Base-by-base conservation (phyloP, 2,329 filamentous ascomycete genomes). In the Sporothrix variecibatus region DNA sequence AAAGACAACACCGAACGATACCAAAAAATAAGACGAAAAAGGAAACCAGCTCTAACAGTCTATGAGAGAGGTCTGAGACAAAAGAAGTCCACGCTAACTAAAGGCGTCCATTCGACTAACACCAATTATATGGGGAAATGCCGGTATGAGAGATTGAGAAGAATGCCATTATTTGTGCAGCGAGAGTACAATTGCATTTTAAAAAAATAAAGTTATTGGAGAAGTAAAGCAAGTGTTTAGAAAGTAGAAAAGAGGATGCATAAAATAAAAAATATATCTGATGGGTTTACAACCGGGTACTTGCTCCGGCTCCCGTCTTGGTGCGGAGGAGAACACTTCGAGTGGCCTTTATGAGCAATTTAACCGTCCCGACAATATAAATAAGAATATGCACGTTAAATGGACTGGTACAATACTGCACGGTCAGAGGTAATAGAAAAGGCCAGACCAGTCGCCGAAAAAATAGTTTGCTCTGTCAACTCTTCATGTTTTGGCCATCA, bases 321-420 rank as follows among this genome's bases (percentile, higher is more conserved):
- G 40, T 49, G 64, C 64, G 62, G 62, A 65, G 31, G 31, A 67
- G 62, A 38, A 38, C 26, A 34, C 6, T 20, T 9, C 26, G 15
- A 62, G n/a, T 7, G 51, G 51, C 28, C 26, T 17, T 8, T 17
- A 60, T 9, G 8, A 17, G 12, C 56, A n/a, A 67, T 67, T 49
- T 49, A 67, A 2, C 64, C 40, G 64, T 64, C n/a, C 64, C 43
- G 40, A 26, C 60, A 28, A 49, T 67, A 49, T 49, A 67, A 67
- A 67, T 31, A 34, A 60, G 60, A 40, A 31, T 2, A 7, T 20
- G 11, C 17, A 20, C 9, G n/a, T 40, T 11, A 64, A 12, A 1
- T 11, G 23, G 31, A 40, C 2, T 0, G 8, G 12, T 17, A 20
- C 2, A 23, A 9, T 23, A 64, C 9, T 23, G 34, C 40, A 23